A percentile compares a stretch with the other conserved stretches of the same genome.
Evolutionary conservation across 75 land plant genomes (phyloP).

Genomic region (Cunninghamia lanceolata): DNA sequence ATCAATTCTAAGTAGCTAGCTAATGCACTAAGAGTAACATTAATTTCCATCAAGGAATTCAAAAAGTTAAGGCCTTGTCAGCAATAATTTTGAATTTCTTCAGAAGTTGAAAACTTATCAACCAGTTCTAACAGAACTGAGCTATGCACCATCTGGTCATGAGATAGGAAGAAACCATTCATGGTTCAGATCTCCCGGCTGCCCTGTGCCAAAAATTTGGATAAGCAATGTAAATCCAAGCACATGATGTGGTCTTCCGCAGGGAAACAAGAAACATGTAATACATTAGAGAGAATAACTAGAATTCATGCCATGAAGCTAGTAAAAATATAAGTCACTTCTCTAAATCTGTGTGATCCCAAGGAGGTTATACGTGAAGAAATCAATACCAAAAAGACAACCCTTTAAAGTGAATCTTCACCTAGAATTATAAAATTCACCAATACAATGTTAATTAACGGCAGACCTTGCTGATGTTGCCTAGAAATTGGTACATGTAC

Average conservation of each 20-base stretch:
- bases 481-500: constrained; percentile 5
- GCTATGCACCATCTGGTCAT: background rate
- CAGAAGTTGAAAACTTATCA: background rate
- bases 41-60: background rate
- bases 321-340: background rate
- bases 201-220: background rate
- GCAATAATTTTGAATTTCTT: background rate
- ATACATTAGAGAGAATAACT: background rate
- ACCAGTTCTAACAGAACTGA: background rate
- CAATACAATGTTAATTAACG: background rate
- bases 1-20: background rate
- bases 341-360: background rate
- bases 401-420: background rate
- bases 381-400: background rate
- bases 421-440: background rate
- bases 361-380: background rate
- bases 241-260: background rate
- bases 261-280: background rate
- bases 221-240: background rate
- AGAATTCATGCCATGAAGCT: background rate
- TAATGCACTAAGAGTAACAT: background rate
- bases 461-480: background rate
- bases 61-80: background rate
- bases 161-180: background rate
- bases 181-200: background rate